A percentile compares a stretch with the other conserved stretches of the same genome.
These are phyloP conservation scores for Daldinia eschscholtzii DNA, from an alignment of 2,329 filamentous ascomycete species.

Conservation along the genomic window DNA sequence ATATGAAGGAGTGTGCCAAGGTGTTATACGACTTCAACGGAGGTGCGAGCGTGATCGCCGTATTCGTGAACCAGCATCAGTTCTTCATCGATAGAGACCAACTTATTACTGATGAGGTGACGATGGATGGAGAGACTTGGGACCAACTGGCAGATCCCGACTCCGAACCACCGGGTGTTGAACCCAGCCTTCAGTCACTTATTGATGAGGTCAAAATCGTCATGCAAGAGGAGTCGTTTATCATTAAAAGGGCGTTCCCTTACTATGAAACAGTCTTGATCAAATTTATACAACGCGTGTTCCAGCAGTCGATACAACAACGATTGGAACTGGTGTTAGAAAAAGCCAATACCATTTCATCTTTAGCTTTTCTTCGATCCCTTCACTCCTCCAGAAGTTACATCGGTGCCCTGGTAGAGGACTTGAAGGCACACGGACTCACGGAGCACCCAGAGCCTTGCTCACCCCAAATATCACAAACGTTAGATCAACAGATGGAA, in stretches of 20 bases:
- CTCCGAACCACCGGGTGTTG: conserved; percentile 88
- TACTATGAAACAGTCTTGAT: conserved; percentile 94
- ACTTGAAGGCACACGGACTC: conserved; percentile 91
- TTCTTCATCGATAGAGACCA: conserved; percentile 99
- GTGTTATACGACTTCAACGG: conserved; percentile 97
- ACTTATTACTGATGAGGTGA: conserved; percentile 87
- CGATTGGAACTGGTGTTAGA: conserved; percentile 94
- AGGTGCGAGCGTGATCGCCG: conserved; percentile 91
- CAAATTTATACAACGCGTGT: conserved; percentile 94
- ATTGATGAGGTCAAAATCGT: conserved; percentile 95
- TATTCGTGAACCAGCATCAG: conserved; percentile 98
- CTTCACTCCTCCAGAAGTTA: conserved; percentile 92
- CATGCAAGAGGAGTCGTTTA: conserved; percentile 95
- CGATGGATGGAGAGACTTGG: conserved; percentile 82
- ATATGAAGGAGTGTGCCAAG: conserved; percentile 97
- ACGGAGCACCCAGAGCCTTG: conserved; percentile 95
- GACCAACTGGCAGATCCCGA: conserved; percentile 95
- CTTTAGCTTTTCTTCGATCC: conserved; percentile 89
- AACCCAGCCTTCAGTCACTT: conserved; percentile 90
- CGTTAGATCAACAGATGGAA: conserved; percentile 78
- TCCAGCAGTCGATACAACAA: conserved; percentile 98
- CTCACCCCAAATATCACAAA: conserved; percentile 85
- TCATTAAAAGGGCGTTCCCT: conserved; percentile 96
- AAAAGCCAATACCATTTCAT: conserved; percentile 92
- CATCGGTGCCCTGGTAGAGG: conserved; percentile 88